phyloP scores from a whole-genome alignment of 306 rosid genomes.

The Castanea mollissima region DNA sequence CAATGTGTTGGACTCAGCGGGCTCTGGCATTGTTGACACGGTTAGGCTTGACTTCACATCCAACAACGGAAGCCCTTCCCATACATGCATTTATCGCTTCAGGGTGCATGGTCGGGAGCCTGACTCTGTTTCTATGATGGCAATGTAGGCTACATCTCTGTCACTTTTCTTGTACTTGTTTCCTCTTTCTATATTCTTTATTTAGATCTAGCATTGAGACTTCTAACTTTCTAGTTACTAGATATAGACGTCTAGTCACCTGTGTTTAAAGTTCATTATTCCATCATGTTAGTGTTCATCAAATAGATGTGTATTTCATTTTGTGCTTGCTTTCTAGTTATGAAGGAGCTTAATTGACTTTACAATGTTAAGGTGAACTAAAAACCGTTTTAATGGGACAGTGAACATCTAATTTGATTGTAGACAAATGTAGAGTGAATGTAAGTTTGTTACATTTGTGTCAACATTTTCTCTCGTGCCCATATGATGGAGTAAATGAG shows the following conservation, averaged over 20 bases:
- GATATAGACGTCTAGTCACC: not conserved
- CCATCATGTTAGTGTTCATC: not conserved
- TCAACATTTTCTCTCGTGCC: too few relatives aligned
- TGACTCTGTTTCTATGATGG: conserved; percentile 55
- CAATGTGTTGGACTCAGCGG: conserved; percentile 43
- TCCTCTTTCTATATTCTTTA: conserved; percentile 17
- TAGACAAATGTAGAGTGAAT: not conserved
- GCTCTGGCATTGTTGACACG: conserved; percentile 49
- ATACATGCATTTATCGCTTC: conserved; percentile 91
- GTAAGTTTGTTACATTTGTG: too few relatives aligned
- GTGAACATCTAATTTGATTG: not conserved
- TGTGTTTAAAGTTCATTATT: conserved; percentile 10
- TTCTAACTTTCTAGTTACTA: conserved; percentile 17
- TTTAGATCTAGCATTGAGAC: conserved; percentile 36
- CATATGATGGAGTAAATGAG: too few relatives aligned
- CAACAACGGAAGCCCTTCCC: conserved; percentile 85
- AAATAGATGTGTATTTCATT: conserved; percentile 40
- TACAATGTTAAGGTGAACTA: not conserved
- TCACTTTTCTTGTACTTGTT: conserved; percentile 26
- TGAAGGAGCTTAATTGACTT: not conserved
- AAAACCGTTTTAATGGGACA: not conserved
- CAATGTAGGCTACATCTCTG: conserved; percentile 36
- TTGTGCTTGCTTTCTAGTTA: conserved; percentile 24
- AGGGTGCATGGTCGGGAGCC: conserved; percentile 87
- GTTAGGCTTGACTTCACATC: conserved; percentile 82